These are phyloP conservation scores for Nephromyces sp. DNA, from an alignment of 169 alveolate species.

Conservation along the genomic window DNA sequence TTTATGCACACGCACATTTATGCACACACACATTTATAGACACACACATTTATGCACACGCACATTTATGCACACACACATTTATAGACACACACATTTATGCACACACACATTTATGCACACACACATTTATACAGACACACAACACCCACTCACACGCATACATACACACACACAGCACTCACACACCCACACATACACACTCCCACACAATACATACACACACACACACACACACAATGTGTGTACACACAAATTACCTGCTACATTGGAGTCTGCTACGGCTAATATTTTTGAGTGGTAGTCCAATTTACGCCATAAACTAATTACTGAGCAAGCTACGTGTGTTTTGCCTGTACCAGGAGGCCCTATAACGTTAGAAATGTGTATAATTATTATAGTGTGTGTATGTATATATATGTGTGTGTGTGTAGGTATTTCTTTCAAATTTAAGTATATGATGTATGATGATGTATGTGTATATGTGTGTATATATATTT, in stretches of 20 bases:
- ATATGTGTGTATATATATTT: not conserved
- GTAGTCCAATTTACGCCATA: constrained; percentile 17
- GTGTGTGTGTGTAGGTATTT: not conserved
- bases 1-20: not conserved
- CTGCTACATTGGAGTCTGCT: constrained; percentile 21
- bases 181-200: not conserved
- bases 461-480: too few relatives aligned
- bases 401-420: constrained; percentile 1
- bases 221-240: not conserved
- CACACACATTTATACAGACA: too few relatives aligned
- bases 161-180: too few relatives aligned
- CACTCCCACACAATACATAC: not conserved
- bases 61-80: not conserved
- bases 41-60: too few relatives aligned
- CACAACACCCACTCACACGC: too few relatives aligned
- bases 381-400: not conserved
- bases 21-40: not conserved
- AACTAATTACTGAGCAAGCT: constrained; percentile 28
- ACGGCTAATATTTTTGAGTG: constrained; percentile 24
- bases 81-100: not conserved
- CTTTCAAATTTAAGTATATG: not conserved
- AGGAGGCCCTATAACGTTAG: constrained; percentile 15
- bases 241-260: not conserved
- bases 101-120: too few relatives aligned
- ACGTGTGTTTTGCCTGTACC: constrained; percentile 34